Percentiles rank a stretch among this genome's conserved stretches.
These are phyloP conservation scores for Naematelia encephala DNA, from an alignment of 768 basidiomycete genomes.

Conservation along the genomic window DNA sequence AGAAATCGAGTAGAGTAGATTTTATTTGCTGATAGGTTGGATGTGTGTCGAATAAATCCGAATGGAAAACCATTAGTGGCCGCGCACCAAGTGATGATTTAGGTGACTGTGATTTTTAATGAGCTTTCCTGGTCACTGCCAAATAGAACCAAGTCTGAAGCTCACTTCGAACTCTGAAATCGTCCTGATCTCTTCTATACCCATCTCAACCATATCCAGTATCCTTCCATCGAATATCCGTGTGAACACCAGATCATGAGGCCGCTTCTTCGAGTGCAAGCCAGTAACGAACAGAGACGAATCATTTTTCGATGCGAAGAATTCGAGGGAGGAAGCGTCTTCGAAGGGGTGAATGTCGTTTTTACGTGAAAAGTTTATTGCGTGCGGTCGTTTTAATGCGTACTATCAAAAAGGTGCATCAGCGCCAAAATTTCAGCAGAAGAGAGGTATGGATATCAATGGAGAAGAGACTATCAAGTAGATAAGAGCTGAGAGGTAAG, in stretches of 20 bases:
- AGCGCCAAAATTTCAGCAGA: too few species aligned
- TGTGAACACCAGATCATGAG: conserved; percentile 77
- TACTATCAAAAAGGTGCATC: too few species aligned
- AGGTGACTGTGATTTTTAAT: conserved; percentile 59
- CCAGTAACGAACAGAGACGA: conserved; percentile 86
- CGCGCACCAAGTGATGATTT: conserved; percentile 87
- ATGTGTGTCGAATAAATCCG: conserved; percentile 90
- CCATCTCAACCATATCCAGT: conserved; percentile 92
- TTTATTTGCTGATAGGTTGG: conserved; percentile 88
- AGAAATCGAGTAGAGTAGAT: conserved; percentile 83
- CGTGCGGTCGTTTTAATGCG: conserved; percentile 86
- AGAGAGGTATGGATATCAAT: background rate
- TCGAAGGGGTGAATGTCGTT: conserved; percentile 90
- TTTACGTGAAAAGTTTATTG: conserved; percentile 90
- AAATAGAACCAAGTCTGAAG: too few species aligned
- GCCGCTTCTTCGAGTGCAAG: conserved; percentile 89
- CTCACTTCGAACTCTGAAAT: conserved; percentile 82
- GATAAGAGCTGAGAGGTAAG: background rate
- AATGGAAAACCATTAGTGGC: conserved; percentile 92
- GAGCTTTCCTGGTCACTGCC: background rate
- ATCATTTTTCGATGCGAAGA: conserved; percentile 92
- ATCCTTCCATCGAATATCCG: conserved; percentile 81
- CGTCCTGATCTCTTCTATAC: conserved; percentile 72
- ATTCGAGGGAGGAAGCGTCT: conserved; percentile 73
- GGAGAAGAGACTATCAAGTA: too few species aligned